These are phyloP conservation scores for Helianthus annuus DNA, from an alignment of 129 eudicot genomes.

Conservation along the genomic window HanXRQr2.0-SUNRISE NC_035433.2:76311461-76311960, in stretches of 20 bases:
- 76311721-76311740: conserved; percentile 1
- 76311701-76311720: neutral
- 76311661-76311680: conserved; percentile 86
- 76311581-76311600: conserved; percentile 78
- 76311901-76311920: neutral
- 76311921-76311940: neutral
- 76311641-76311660: conserved; percentile 85
- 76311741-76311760: neutral
- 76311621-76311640: conserved; percentile 99
- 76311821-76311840: conserved; percentile 85
- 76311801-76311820: conserved; percentile 85
- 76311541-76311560: neutral
- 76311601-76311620: conserved; percentile 89
- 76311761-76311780: neutral
- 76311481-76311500: conserved; percentile 96
- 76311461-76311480: conserved; percentile 94
- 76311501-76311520: conserved; percentile 13
- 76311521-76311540: neutral
- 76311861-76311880: conserved; percentile 94
- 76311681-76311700: neutral
- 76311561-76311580: conserved; percentile 95
- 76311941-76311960: conserved; percentile 18
- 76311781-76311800: conserved; percentile 51
- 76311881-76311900: conserved; percentile 54
- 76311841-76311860: conserved; percentile 94